phyloP scores from a whole-genome alignment of 495 filamentous ascomycete genomes.

The Thozetella sp. region DNA sequence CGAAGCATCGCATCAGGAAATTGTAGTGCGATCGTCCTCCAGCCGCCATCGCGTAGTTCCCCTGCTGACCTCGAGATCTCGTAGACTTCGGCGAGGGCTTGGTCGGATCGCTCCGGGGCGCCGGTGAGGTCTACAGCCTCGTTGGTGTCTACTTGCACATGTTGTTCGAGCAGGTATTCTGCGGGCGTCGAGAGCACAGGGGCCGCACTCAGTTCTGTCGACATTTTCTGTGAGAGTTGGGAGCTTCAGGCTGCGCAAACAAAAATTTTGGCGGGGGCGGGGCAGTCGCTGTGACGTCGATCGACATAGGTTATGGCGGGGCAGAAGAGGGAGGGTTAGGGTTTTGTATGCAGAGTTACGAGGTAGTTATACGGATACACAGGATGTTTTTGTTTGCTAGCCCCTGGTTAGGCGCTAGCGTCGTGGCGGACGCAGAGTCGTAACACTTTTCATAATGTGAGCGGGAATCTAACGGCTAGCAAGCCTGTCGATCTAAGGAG shows the following conservation, averaged over 20 bases:
- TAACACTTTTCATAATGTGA: too few species aligned
- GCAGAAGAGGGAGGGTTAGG: background rate
- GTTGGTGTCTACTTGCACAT: conserved; percentile 38
- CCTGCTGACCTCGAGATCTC: conserved; percentile 81
- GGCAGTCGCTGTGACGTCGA: background rate
- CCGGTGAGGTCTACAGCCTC: conserved; percentile 34
- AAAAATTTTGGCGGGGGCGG: conserved; percentile 1
- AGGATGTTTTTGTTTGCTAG: too few species aligned
- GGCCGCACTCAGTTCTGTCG: conserved; percentile 43
- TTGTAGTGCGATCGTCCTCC: conserved; percentile 82
- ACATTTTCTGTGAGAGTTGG: conserved; percentile 20
- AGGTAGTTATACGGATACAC: background rate
- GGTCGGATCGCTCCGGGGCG: conserved; percentile 54
- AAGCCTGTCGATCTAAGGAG: background rate
- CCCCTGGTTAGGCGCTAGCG: too few species aligned
- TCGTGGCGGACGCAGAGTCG: too few species aligned
- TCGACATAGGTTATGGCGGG: background rate
- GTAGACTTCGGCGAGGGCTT: conserved; percentile 77
- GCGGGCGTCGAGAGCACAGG: conserved; percentile 90
- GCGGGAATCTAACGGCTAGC: too few species aligned
- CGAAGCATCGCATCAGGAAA: conserved; percentile 91
- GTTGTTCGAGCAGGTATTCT: conserved; percentile 69
- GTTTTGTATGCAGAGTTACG: background rate
- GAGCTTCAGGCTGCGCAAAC: background rate
- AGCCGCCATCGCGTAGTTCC: conserved; percentile 71